A percentile compares a stretch with the other conserved stretches of the same genome.
phyloP scores from a whole-genome alignment of 768 basidiomycete genomes.

The Termitomyces bulborhizus region DNA sequence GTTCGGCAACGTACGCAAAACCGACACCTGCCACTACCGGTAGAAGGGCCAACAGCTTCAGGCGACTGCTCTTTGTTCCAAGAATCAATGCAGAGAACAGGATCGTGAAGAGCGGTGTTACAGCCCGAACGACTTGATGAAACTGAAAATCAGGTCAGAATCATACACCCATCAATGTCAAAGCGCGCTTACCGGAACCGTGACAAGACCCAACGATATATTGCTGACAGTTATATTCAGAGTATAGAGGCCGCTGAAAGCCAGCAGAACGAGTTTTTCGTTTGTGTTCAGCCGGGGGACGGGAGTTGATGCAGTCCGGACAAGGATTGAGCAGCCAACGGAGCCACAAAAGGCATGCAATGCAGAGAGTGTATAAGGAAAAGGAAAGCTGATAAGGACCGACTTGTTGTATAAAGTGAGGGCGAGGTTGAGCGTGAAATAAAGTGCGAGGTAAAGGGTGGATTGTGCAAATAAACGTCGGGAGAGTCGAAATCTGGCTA shows the following conservation, averaged over 20 bases:
- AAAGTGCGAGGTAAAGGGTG: slow-evolving; percentile 45
- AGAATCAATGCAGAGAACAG: slow-evolving; percentile 68
- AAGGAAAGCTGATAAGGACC: slow-evolving; percentile 88
- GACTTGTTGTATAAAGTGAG: slow-evolving; percentile 96
- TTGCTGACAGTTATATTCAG: slow-evolving; percentile 96
- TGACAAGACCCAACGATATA: slow-evolving; percentile 80
- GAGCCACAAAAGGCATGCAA: slow-evolving; percentile 85
- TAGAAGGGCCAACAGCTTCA: slow-evolving; percentile 66
- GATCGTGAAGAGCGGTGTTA: slow-evolving; percentile 91
- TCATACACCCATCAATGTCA: not conserved
- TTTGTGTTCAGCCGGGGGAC: slow-evolving; percentile 30
- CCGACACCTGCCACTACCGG: slow-evolving; percentile 90
- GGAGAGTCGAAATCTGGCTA: slow-evolving; percentile 4
- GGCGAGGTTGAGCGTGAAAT: slow-evolving; percentile 87
- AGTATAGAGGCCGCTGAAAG: slow-evolving; percentile 88
- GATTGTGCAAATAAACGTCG: slow-evolving; percentile 9
- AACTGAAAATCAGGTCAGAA: slow-evolving; percentile 45
- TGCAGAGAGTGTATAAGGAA: slow-evolving; percentile 93
- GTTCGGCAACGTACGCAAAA: slow-evolving; percentile 59
- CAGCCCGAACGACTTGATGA: slow-evolving; percentile 93
- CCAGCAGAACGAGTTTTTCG: slow-evolving; percentile 61
- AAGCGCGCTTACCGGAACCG: slow-evolving; percentile 66
- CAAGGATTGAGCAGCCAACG: slow-evolving; percentile 67
- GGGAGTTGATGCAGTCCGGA: slow-evolving; percentile 26
- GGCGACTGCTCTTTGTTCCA: slow-evolving; percentile 47